Percentiles rank a stretch among this genome's conserved stretches.
These are phyloP conservation scores for Mrakia blollopis DNA, from an alignment of 768 basidiomycete genomes.

Conservation along the genomic window DNA sequence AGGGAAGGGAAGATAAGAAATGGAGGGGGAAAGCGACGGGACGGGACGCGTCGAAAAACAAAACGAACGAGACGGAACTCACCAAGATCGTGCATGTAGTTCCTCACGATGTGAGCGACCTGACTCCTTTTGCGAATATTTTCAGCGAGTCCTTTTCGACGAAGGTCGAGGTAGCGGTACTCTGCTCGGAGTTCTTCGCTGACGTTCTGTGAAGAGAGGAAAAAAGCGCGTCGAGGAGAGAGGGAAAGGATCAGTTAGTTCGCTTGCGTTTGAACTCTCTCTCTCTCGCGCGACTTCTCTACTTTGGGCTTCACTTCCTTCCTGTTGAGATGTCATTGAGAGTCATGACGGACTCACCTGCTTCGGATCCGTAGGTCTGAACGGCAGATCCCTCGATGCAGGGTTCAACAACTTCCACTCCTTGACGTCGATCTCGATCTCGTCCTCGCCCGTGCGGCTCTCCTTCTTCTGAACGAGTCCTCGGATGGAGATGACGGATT, in stretches of 20 bases:
- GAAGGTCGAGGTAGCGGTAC: constrained; percentile 83
- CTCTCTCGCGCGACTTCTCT: no score
- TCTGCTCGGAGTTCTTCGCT: constrained; percentile 80
- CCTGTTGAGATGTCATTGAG: no score
- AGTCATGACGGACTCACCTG: constrained; percentile 67
- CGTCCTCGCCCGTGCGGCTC: constrained; percentile 33
- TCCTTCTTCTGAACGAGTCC: constrained; percentile 56
- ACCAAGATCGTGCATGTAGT: constrained; percentile 70
- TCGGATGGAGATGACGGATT: constrained; percentile 70
- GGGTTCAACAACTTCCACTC: constrained; percentile 72
- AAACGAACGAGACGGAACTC: no score
- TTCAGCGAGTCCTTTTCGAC: constrained; percentile 63
- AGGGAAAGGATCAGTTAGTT: neutral
- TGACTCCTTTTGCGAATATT: constrained; percentile 77
- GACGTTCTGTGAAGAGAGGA: constrained; percentile 50
- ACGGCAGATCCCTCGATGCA: constrained; percentile 66
- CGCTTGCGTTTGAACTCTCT: no score
- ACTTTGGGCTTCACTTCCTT: no score
- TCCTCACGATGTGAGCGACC: constrained; percentile 73
- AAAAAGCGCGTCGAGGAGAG: neutral
- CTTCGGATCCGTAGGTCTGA: constrained; percentile 72
- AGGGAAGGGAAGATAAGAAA: no score
- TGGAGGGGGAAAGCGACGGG: constrained; percentile 17
- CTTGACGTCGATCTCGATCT: constrained; percentile 73
- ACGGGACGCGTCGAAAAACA: constrained; percentile 28